Evolutionary conservation across 2,329 filamentous ascomycete species (phyloP).

Genomic region (Cordyceps fumosorosea): DNA sequence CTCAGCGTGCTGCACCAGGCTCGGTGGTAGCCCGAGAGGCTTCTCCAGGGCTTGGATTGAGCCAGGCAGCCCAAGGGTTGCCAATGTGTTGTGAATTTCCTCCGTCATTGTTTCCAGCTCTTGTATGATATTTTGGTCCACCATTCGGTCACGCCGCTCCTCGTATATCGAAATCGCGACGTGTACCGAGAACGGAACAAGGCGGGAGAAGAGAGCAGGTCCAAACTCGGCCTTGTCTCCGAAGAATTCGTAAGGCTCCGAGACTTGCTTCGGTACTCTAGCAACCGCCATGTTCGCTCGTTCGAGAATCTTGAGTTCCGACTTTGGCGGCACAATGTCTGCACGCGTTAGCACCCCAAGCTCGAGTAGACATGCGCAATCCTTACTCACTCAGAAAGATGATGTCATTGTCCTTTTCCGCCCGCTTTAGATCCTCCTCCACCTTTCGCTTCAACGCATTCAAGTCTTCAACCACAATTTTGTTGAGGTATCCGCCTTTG

Average conservation of each 20-base stretch:
- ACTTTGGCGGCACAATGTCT: conserved; percentile 77
- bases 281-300: conserved; percentile 82
- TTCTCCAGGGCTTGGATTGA: conserved; percentile 93
- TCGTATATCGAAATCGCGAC: conserved; percentile 93
- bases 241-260: conserved; percentile 71
- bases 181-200: conserved; percentile 94
- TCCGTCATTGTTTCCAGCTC: conserved; percentile 77
- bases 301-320: conserved; percentile 78
- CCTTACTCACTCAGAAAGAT: conserved; percentile 71
- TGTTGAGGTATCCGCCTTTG: conserved; percentile 66
- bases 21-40: conserved; percentile 80
- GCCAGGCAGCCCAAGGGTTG: conserved; percentile 80
- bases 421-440: conserved; percentile 80
- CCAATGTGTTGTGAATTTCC: conserved; percentile 69
- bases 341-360: conserved; percentile 29
- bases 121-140: conserved; percentile 81
- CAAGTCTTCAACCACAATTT: conserved; percentile 73
- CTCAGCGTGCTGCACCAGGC: conserved; percentile 81
- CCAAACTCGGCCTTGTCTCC: conserved; percentile 78
- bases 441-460: conserved; percentile 76
- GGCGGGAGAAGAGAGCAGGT: conserved; percentile 75
- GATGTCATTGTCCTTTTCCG: conserved; percentile 93
- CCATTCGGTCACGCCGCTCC: conserved; percentile 80
- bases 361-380: no score
- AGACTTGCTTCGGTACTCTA: conserved; percentile 73